A percentile compares a stretch with the other conserved stretches of the same genome.
These are phyloP conservation scores for Cucumis cinereus DNA, from an alignment of 306 rosid species.

Conservation along the genomic window DNA sequence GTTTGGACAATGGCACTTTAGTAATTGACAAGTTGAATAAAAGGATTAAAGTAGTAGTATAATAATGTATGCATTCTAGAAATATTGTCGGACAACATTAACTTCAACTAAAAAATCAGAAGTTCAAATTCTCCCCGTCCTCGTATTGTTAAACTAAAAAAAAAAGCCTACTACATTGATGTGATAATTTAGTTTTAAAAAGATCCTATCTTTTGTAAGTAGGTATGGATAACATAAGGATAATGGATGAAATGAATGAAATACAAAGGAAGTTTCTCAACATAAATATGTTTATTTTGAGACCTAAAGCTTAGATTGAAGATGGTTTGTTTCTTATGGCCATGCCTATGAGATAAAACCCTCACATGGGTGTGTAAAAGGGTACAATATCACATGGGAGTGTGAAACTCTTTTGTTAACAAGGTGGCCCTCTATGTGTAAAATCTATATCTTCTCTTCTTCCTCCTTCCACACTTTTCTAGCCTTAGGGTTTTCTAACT, in stretches of 20 bases:
- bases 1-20: too few species aligned
- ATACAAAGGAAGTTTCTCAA: too few species aligned
- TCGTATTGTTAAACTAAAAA: too few species aligned
- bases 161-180: neutral
- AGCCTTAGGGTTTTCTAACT: neutral
- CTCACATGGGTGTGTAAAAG: constrained; percentile 1
- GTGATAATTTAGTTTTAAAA: too few species aligned
- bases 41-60: too few species aligned
- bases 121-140: too few species aligned
- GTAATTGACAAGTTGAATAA: too few species aligned
- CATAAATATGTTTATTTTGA: neutral
- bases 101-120: too few species aligned
- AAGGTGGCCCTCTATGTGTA: neutral
- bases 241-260: too few species aligned
- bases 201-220: too few species aligned
- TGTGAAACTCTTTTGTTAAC: neutral
- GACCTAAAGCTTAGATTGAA: neutral
- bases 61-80: too few species aligned
- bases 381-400: neutral
- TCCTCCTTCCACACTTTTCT: neutral
- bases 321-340: neutral
- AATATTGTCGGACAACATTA: too few species aligned
- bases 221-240: neutral
- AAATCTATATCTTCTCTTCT: neutral
- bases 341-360: neutral